Evolutionary conservation across 306 rosid species (phyloP), one percentile per base, ranked within the genome.

Genomic region (Astragalus membranaceus): DNA sequence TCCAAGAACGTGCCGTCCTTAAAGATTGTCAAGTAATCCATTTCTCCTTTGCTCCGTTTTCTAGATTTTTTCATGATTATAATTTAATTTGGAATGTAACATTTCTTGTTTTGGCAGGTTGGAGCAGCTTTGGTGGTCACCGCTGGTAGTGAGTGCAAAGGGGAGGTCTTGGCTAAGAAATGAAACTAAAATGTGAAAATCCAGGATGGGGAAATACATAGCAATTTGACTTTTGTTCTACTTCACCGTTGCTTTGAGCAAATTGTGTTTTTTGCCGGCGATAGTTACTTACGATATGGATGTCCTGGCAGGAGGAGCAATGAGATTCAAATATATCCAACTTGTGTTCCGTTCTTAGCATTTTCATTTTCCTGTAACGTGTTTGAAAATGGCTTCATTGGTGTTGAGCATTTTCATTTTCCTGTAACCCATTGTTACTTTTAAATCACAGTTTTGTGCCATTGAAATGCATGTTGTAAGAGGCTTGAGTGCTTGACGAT

Each of bases 101-200:
- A 39, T 78, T 72, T 32, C 42, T 49, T 30, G 60, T 76, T 13
- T 11, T 75, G 72, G 58, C 83, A 95, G 99, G 89, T 95, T 44
- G 99, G 99, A 67, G 95, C 92, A 33, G 89, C 95, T 77, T 95
- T 80, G 65, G 96, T 95, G 80, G 96, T 91, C 59, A 64, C 88
- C 63, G 90, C 96, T n/a, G 96, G 95, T 42, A 85, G 82, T 39
- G 97, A 91, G 75, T 85, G 69, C 92, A 91, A 91, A 85, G 97
- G 97, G 37, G 99, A 95, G 76, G 91, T 96, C 36, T 87, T 91
- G 80, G 92, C 97, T 60, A 95, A 82, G 86, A 95, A 91, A 82
- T 91, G 87, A 74, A 87, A 80, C 68, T 81, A 80, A 77, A 55
- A 42, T 75, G 54, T 42, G 46, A 26, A 64, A 79, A 46, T 50